phyloP scores from a whole-genome alignment of 441 rosid genomes.

The Breynia disticha region DNA sequence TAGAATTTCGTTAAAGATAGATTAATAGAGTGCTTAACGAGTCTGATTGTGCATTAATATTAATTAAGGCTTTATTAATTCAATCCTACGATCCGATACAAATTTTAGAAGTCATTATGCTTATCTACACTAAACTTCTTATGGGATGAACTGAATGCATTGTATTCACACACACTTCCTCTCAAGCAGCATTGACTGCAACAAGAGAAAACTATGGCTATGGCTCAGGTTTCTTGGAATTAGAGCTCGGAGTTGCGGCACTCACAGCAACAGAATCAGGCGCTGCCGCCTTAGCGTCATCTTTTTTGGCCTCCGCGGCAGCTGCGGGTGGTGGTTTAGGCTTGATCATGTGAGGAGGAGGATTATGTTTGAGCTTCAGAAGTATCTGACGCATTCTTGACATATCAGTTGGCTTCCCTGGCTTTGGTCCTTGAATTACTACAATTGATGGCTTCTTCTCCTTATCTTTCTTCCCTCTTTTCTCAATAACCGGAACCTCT shows the following conservation, averaged over 20 bases:
- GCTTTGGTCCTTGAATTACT: constrained; percentile 80
- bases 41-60: not conserved
- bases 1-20: no score
- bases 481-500: constrained; percentile 69
- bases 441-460: constrained; percentile 43
- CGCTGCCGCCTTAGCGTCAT: constrained; percentile 17
- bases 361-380: constrained; percentile 63
- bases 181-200: no score
- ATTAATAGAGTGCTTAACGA: not conserved
- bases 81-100: no score
- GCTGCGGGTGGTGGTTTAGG: constrained; percentile 36
- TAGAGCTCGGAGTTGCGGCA: constrained; percentile 9
- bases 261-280: constrained; percentile 6
- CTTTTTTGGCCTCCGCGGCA: constrained; percentile 31
- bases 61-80: no score
- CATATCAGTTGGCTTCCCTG: constrained; percentile 86
- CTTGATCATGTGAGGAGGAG: constrained; percentile 75
- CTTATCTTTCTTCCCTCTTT: constrained; percentile 64
- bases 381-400: constrained; percentile 76
- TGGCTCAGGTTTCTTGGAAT: constrained; percentile 16
- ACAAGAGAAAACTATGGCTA: constrained; percentile 1
- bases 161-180: no score
- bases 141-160: no score
- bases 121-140: no score
- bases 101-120: no score